These are phyloP conservation scores for Mycothermus thermophilus DNA, from an alignment of 495 filamentous ascomycete species.

Conservation along the genomic window DNA sequence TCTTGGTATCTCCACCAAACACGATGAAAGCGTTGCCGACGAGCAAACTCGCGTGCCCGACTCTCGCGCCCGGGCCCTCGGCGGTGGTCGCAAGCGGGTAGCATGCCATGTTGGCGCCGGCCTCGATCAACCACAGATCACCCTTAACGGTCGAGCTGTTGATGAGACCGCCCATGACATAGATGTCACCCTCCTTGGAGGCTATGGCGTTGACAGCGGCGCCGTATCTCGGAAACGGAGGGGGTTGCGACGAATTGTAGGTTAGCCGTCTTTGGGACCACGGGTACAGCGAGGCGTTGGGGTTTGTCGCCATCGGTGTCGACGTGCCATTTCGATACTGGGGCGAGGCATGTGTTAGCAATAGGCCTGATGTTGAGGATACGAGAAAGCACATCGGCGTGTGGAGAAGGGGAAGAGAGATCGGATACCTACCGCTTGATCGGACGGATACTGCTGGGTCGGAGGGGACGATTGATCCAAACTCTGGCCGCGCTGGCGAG, in stretches of 20 bases:
- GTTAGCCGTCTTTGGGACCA: conserved; percentile 88
- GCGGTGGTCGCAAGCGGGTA: conserved; percentile 83
- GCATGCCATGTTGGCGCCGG: conserved; percentile 73
- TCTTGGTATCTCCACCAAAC: conserved; percentile 95
- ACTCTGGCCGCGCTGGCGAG: conserved; percentile 24
- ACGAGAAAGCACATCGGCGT: background rate
- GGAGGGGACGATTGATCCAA: conserved; percentile 15
- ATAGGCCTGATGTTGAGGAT: background rate
- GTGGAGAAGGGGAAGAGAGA: background rate
- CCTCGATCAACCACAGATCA: conserved; percentile 95
- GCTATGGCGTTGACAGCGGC: conserved; percentile 85
- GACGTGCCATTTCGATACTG: conserved; percentile 35
- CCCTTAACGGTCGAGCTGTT: conserved; percentile 90
- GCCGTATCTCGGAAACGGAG: conserved; percentile 93
- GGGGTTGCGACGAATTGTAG: conserved; percentile 67
- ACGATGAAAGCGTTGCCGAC: conserved; percentile 99
- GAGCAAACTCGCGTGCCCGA: conserved; percentile 86
- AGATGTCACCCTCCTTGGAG: conserved; percentile 94
- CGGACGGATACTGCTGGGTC: conserved; percentile 19
- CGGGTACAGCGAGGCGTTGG: conserved; percentile 63
- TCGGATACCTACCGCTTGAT: conserved; percentile 32
- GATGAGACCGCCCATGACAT: conserved; percentile 93
- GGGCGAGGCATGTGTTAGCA: conserved; percentile 3
- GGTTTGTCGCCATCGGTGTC: conserved; percentile 19
- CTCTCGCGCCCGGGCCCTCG: conserved; percentile 88